phyloP scores from a whole-genome alignment of 345 rosid genomes.

The Pseudoturritis turrita region DNA sequence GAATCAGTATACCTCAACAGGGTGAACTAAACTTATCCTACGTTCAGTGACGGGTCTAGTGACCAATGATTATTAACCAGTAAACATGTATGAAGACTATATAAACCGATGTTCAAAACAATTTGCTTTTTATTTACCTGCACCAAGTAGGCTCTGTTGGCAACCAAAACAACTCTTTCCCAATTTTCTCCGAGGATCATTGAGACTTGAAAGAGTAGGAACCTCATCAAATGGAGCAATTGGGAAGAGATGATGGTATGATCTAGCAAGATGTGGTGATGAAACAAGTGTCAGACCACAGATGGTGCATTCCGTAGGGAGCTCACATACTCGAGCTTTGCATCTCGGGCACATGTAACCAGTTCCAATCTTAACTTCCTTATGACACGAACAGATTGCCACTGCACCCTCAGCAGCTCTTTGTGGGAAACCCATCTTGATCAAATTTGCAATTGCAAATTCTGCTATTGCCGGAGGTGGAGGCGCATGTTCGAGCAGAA shows the following conservation, averaged over 20 bases:
- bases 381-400: slow-evolving; percentile 88
- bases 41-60: not conserved
- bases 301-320: slow-evolving; percentile 78
- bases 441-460: slow-evolving; percentile 74
- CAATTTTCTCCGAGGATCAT: slow-evolving; percentile 34
- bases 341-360: slow-evolving; percentile 94
- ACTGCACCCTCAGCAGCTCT: slow-evolving; percentile 76
- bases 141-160: slow-evolving; percentile 56
- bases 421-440: slow-evolving; percentile 93
- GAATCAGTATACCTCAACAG: not conserved
- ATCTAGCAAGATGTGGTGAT: slow-evolving; percentile 91
- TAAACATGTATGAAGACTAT: not conserved
- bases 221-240: slow-evolving; percentile 77
- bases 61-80: not conserved
- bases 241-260: slow-evolving; percentile 96
- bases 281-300: slow-evolving; percentile 95
- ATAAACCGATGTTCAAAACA: not conserved
- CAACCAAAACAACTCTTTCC: slow-evolving; percentile 75
- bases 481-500: slow-evolving; percentile 85
- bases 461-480: slow-evolving; percentile 97
- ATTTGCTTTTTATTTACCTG: slow-evolving; percentile 39
- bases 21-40: not conserved
- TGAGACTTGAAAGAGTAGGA: slow-evolving; percentile 29
- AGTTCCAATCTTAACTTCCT: slow-evolving; percentile 75
- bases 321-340: slow-evolving; percentile 84